Evolutionary conservation across 495 filamentous ascomycete species (phyloP), one percentile per base, ranked within the genome.

Genomic region (Tuber melanosporum): DNA sequence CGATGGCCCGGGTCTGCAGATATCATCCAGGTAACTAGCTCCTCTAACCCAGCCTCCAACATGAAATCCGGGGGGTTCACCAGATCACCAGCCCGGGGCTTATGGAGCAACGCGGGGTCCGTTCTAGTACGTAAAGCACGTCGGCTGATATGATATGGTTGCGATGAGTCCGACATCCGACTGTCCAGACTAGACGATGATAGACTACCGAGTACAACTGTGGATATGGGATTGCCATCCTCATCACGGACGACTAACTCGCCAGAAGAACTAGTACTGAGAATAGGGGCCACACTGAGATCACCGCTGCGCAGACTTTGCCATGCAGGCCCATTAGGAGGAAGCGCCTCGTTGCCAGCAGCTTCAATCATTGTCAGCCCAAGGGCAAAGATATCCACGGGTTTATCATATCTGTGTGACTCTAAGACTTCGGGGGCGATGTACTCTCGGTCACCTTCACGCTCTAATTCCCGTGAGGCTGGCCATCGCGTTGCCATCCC

Each of bases 381-480:
- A 36, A 99, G 88, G 4, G 95, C 92, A 84, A 98, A 99, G 52
- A 99, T 89, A 84, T 99, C 95, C 66, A 92, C 91, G 5, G 95
- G 92, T 82, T 95, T 95, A 84, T 97, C 94, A 81, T 90, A 94
- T 75, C 90, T 88, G 12, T 74, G 71, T 32, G 80, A 81, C 82
- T 87, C 88, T 19, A 99, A 88, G 71, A 97, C 92, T 83, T 99
- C 95, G 0, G 94, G 94, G 10, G 92, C 94, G 81, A 99, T 94
- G 83, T 99, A 99, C 82, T 95, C 93, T 70, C 95, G 92, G 82
- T 99, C 95, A 26, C 95, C 95, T 85, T 99, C 95, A 45, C 92
- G 90, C 74, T 99, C 95, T 52, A 96, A 90, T 72, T 90, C 87
- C 22, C 73, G 72, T 26, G 39, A 44, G 10, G 91, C 92, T 2